Percentiles rank a stretch among this genome's conserved stretches.
Conservation (phyloP, 1,284 basidiomycete genomes). For the Xerocomus minutiporus region DNA sequence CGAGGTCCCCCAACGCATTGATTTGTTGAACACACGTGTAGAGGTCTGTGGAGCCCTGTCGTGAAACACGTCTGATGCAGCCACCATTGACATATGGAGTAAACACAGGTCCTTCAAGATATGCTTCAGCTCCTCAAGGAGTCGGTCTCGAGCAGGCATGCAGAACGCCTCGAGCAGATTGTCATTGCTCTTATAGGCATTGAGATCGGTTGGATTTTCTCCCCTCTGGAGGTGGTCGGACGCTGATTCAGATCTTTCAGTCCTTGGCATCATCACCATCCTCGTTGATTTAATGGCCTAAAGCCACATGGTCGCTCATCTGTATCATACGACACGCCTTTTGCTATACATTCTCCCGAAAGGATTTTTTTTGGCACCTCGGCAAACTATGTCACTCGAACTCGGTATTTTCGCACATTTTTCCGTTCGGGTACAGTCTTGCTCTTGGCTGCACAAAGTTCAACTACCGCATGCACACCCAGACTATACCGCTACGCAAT, state of each 20-base stretch:
- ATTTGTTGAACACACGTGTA: conserved; percentile 89
- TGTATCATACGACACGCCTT: conserved; percentile 10
- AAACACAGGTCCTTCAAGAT: conserved; percentile 81
- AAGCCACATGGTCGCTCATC: not conserved
- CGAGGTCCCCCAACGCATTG: conserved; percentile 92
- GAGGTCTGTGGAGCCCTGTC: conserved; percentile 51
- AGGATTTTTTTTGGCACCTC: conserved; percentile 3
- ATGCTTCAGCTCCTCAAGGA: conserved; percentile 96
- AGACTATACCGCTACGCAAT: not conserved
- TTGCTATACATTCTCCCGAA: conserved; percentile 1
- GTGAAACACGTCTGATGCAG: not conserved
- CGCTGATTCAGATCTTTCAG: conserved; percentile 29
- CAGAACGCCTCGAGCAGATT: conserved; percentile 92
- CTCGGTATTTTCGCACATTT: conserved; percentile 4
- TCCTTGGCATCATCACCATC: conserved; percentile 70
- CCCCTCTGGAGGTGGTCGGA: not conserved
- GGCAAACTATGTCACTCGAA: not conserved
- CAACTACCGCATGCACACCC: not conserved
- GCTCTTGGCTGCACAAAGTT: conserved; percentile 1
- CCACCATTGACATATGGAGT: conserved; percentile 6
- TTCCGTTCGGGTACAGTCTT: not conserved
- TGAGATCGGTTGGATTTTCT: conserved; percentile 62
- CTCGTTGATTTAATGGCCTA: conserved; percentile 59
- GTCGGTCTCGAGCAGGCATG: conserved; percentile 86
- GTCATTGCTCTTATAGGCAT: conserved; percentile 91